A percentile compares a stretch with the other conserved stretches of the same genome.
These are phyloP conservation scores for Tricholomella constricta DNA, from an alignment of 768 basidiomycete species.

Conservation along the genomic window DNA sequence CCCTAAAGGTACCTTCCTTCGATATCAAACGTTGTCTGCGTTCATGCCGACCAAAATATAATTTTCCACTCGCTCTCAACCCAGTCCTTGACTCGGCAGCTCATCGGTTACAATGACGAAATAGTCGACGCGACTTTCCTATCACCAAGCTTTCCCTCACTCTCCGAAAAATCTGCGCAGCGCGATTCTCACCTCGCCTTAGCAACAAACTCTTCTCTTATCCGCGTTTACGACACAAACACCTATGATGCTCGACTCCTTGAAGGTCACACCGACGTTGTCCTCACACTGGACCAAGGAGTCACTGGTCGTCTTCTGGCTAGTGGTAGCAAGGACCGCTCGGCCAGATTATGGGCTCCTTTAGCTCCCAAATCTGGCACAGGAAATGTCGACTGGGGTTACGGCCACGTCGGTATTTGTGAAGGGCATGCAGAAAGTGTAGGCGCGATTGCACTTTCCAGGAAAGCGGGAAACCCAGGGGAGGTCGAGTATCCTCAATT, in stretches of 20 bases:
- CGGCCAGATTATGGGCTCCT: constrained; percentile 82
- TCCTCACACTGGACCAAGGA: constrained; percentile 79
- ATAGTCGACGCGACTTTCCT: constrained; percentile 90
- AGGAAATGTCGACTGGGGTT: constrained; percentile 46
- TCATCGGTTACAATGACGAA: constrained; percentile 98
- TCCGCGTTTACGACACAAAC: constrained; percentile 81
- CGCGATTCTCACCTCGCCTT: constrained; percentile 81
- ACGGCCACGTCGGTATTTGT: constrained; percentile 81
- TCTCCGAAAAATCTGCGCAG: constrained; percentile 19
- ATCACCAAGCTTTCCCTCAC: constrained; percentile 34
- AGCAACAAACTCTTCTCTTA: constrained; percentile 96
- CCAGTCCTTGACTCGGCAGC: constrained; percentile 66
- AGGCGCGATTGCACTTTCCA: constrained; percentile 86
- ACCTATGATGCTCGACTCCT: constrained; percentile 84
- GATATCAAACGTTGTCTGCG: constrained; percentile 68
- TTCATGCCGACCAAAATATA: constrained; percentile 97
- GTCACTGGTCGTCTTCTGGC: constrained; percentile 72
- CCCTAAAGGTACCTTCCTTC: constrained; percentile 64
- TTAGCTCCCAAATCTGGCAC: constrained; percentile 15
- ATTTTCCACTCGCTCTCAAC: constrained; percentile 83
- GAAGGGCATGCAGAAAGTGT: constrained; percentile 95
- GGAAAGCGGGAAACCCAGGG: constrained; percentile 38
- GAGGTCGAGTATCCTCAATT: constrained; percentile 49
- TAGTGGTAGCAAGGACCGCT: constrained; percentile 90
- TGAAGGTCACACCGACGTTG: constrained; percentile 89